Base-by-base conservation (phyloP, 345 rosid species). In the Murraya koenigii region DNA sequence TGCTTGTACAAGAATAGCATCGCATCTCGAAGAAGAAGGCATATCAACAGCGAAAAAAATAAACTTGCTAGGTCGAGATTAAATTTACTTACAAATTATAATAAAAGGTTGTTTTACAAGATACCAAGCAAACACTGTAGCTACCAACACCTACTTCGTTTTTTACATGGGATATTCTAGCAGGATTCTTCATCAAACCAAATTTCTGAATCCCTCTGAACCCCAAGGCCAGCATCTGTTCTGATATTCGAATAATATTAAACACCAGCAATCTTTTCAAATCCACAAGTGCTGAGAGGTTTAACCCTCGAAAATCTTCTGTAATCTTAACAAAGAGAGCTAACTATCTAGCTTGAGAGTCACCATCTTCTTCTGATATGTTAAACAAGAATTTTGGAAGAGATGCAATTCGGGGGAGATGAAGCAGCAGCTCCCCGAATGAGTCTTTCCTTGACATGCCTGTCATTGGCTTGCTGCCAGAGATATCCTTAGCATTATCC, bases 391-490 rank as follows among this genome's bases (percentile, higher is more conserved):
- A 92, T 82, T 95, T 92, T 3, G 99, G 98, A 39, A 93, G 91
- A 77, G 99, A 95, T 20, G 98, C 82, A 33, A 95, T 93, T 79
- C 97, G 83, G 66, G 99, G 99, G 10, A 93, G 98, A 78, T 93
- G 94, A 72, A 92, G 89, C 77, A 96, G 88, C 83, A 93, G 82
- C 35, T 93, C 99, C 59, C 94, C 83, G 62, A 89, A 91, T 1
- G 99, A 95, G 79, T 95, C 99, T 85, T 86, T 95, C 85, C 99
- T 90, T 4, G 91, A 88, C 97, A 97, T 97, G 74, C 95, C 96
- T 19, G 84, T 73, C 14, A 83, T 78, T 73, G 75, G 89, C 85
- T 83, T 90, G 88, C 88, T 82, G 70, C 91, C 78, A 39, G 91
- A 84, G 77, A 84, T 88, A 72, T 83, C 91, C 77, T 67, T 87